Conservation (phyloP, 768 basidiomycete species). For the Phylloporus arenicola region DNA sequence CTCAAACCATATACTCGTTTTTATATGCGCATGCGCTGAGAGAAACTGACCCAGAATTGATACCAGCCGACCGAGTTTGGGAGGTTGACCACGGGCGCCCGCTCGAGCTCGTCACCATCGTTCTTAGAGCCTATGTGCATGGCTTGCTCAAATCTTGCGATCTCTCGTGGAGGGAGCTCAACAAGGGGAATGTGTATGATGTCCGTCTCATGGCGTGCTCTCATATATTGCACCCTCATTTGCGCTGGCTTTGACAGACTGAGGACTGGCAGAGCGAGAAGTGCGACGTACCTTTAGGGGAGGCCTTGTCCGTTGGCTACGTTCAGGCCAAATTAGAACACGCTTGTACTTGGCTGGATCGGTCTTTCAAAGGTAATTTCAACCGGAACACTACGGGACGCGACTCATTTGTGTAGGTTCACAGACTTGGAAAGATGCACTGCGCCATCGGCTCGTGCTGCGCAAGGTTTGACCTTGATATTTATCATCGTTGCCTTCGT, state of each 20-base stretch:
- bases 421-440: constrained; percentile 44
- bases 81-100: constrained; percentile 45
- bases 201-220: constrained; percentile 41
- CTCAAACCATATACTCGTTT: constrained; percentile 80
- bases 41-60: constrained; percentile 54
- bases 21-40: constrained; percentile 63
- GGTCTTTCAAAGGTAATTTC: constrained; percentile 37
- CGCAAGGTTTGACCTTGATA: constrained; percentile 43
- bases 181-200: constrained; percentile 70
- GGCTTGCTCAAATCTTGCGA: constrained; percentile 79
- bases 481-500: neutral
- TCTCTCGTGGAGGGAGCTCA: constrained; percentile 74
- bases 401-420: constrained; percentile 34
- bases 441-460: constrained; percentile 48
- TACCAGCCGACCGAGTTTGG: constrained; percentile 22
- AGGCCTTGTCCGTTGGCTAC: constrained; percentile 51
- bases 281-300: constrained; percentile 70
- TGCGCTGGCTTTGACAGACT: constrained; percentile 38
- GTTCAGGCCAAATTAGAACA: constrained; percentile 53
- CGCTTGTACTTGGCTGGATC: constrained; percentile 56
- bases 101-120: constrained; percentile 56
- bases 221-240: constrained; percentile 11
- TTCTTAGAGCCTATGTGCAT: constrained; percentile 61
- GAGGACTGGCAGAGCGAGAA: constrained; percentile 93
- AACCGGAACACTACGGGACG: neutral